Evolutionary conservation across 495 filamentous ascomycete species (phyloP).

Genomic region (Aspergillus indologenus): DNA sequence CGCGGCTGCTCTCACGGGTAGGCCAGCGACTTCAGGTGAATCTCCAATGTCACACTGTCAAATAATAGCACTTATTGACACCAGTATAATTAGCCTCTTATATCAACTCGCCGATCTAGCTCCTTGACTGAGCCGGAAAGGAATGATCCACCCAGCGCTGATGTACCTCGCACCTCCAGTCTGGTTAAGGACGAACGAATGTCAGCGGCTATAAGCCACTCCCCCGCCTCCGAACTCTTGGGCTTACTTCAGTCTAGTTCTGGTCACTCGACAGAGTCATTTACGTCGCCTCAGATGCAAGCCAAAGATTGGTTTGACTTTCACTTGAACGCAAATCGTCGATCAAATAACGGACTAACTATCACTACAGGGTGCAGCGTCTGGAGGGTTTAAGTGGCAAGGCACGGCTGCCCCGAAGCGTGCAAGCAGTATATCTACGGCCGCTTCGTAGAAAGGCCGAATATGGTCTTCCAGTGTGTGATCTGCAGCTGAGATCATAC

Average conservation of each 20-base stretch:
- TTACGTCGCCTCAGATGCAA: neutral
- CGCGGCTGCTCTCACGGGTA: neutral
- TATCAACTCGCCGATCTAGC: neutral
- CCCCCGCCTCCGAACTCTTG: too few relatives aligned
- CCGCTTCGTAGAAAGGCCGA: slow-evolving; percentile 73
- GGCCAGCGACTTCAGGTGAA: neutral
- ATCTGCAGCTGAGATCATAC: slow-evolving; percentile 92
- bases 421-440: slow-evolving; percentile 81
- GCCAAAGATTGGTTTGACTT: slow-evolving; percentile 15
- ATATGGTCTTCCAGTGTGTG: slow-evolving; percentile 77
- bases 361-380: slow-evolving; percentile 34
- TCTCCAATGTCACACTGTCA: neutral
- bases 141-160: neutral
- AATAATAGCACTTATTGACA: neutral
- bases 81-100: neutral
- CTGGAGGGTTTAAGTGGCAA: slow-evolving; percentile 33
- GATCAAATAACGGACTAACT: slow-evolving; percentile 13
- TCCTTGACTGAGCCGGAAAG: neutral
- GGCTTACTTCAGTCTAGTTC: neutral
- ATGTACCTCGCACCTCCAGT: neutral
- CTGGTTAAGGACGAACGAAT: neutral
- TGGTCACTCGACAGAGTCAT: neutral
- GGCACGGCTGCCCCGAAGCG: slow-evolving; percentile 63
- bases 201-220: neutral
- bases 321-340: neutral